Conservation (phyloP, 2,329 filamentous ascomycete genomes). For the Truncatella angustata region DNA sequence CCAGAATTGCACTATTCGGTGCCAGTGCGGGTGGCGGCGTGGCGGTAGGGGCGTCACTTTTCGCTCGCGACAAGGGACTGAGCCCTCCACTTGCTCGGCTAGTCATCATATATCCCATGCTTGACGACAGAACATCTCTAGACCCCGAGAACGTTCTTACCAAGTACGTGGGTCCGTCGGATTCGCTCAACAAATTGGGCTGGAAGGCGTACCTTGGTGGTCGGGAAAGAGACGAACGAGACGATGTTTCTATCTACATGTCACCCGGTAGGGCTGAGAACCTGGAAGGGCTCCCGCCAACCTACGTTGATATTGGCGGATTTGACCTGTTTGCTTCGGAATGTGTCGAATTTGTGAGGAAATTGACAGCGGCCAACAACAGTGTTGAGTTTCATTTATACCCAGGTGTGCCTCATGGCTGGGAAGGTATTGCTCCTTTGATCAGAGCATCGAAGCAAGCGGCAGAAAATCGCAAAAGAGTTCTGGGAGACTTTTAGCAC, state of each 20-base stretch:
- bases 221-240: not conserved
- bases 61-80: conserved; percentile 20
- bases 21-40: conserved; percentile 27
- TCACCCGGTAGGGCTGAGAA: conserved; percentile 9
- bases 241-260: conserved; percentile 6
- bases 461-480: not conserved
- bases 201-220: conserved; percentile 9
- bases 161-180: not conserved
- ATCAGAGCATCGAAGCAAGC: conserved; percentile 4
- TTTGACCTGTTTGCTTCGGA: conserved; percentile 14
- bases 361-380: conserved; percentile 8
- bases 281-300: conserved; percentile 12
- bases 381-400: conserved; percentile 14
- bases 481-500: not conserved
- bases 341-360: conserved; percentile 10
- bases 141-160: not conserved
- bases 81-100: conserved; percentile 4
- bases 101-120: conserved; percentile 4
- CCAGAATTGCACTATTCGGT: conserved; percentile 22
- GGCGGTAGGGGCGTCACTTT: conserved; percentile 22
- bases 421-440: not conserved
- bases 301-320: conserved; percentile 14
- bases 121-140: conserved; percentile 3
- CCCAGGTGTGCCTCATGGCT: conserved; percentile 8
- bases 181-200: conserved; percentile 1